These are phyloP conservation scores for Melaleuca alternifolia DNA, from an alignment of 345 rosid species.

Conservation along the genomic window DNA sequence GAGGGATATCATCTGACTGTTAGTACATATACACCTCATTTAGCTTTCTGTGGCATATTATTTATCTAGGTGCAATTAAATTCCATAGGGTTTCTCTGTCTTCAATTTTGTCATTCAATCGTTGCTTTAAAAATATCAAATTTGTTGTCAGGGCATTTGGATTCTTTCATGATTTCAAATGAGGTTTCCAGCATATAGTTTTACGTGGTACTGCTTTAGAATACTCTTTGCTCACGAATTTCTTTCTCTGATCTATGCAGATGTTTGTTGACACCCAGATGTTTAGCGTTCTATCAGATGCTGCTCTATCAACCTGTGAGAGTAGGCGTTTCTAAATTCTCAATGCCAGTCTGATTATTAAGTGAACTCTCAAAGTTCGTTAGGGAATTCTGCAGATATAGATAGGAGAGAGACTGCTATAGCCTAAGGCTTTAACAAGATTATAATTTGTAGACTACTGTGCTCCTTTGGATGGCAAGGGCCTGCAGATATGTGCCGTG, in stretches of 20 bases:
- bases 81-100: background rate
- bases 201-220: background rate
- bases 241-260: conserved; percentile 31
- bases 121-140: background rate
- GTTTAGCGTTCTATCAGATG: conserved; percentile 62
- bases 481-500: background rate
- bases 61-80: background rate
- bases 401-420: background rate
- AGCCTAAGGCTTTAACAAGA: background rate
- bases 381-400: background rate
- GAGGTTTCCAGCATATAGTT: background rate
- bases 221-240: background rate
- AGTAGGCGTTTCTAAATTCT: conserved; percentile 25
- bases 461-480: background rate
- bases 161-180: background rate
- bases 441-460: background rate
- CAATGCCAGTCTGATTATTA: background rate
- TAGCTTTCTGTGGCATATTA: background rate
- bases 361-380: background rate
- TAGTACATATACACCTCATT: background rate
- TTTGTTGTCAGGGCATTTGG: background rate
- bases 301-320: conserved; percentile 66
- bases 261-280: conserved; percentile 73
- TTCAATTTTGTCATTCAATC: background rate
- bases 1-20: background rate